Percentiles rank a stretch among this genome's conserved stretches.
phyloP scores from a whole-genome alignment of 1,139 yeast genomes.

The Saccharomycopsis crataegensis region DNA sequence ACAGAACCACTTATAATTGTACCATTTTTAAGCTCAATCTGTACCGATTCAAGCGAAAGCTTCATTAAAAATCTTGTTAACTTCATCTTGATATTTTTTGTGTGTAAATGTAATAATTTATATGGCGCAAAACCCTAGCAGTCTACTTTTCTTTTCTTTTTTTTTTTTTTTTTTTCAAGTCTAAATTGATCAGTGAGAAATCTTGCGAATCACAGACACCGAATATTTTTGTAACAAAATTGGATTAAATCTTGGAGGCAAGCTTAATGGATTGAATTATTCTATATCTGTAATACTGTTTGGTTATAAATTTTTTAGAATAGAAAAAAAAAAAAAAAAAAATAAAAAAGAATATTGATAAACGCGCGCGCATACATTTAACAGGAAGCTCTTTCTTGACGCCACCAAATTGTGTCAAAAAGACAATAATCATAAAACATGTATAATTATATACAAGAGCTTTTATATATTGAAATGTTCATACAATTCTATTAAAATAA shows the following conservation, averaged over 20 bases:
- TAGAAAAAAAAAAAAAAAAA: too few relatives aligned
- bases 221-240: background rate
- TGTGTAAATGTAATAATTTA: background rate
- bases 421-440: too few relatives aligned
- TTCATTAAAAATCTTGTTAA: constrained; percentile 67
- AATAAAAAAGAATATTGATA: too few relatives aligned
- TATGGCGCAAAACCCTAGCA: background rate
- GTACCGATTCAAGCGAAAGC: constrained; percentile 77
- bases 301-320: too few relatives aligned
- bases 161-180: background rate
- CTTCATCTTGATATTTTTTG: constrained; percentile 12
- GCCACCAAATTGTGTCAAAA: too few relatives aligned
- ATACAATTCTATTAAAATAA: too few relatives aligned
- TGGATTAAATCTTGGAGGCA: background rate
- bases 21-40: constrained; percentile 90
- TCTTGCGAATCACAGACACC: background rate
- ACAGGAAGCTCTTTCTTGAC: too few relatives aligned
- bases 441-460: too few relatives aligned
- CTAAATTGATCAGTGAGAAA: background rate
- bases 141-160: background rate
- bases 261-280: background rate
- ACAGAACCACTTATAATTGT: constrained; percentile 63
- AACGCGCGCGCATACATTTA: too few relatives aligned
- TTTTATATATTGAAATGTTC: too few relatives aligned
- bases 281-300: background rate